phyloP scores from a whole-genome alignment of 129 eudicot genomes.

The Deinandra increscens region DNA sequence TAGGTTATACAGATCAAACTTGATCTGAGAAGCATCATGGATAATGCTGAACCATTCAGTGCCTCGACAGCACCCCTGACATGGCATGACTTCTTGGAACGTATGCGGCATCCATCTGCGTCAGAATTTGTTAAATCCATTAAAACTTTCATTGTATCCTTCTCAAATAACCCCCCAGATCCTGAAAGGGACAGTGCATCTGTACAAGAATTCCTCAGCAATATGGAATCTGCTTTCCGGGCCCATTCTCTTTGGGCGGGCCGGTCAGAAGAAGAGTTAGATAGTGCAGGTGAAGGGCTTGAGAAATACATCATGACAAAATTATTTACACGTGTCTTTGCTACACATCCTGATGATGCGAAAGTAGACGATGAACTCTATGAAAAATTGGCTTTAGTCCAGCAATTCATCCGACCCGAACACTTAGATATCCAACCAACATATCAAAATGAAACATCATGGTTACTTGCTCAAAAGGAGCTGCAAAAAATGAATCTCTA shows the following conservation, averaged over 20 bases:
- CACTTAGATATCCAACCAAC: slow-evolving; percentile 74
- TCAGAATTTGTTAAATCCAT: slow-evolving; percentile 80
- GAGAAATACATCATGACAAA: slow-evolving; percentile 97
- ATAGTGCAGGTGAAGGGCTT: slow-evolving; percentile 97
- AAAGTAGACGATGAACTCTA: slow-evolving; percentile 71
- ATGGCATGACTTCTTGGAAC: slow-evolving; percentile 93
- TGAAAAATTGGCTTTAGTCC: slow-evolving; percentile 77
- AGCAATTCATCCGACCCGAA: slow-evolving; percentile 88
- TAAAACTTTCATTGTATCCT: slow-evolving; percentile 86
- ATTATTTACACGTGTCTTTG: slow-evolving; percentile 72
- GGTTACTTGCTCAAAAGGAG: slow-evolving; percentile 98
- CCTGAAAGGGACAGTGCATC: slow-evolving; percentile 87
- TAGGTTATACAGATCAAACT: not conserved
- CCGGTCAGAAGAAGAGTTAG: slow-evolving; percentile 85
- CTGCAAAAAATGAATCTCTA: slow-evolving; percentile 84
- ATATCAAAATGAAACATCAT: slow-evolving; percentile 93
- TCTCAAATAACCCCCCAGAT: slow-evolving; percentile 70
- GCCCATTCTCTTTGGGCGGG: slow-evolving; percentile 94
- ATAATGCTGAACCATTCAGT: slow-evolving; percentile 60
- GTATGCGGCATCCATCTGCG: slow-evolving; percentile 89
- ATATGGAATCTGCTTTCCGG: slow-evolving; percentile 88
- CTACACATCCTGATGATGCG: slow-evolving; percentile 75
- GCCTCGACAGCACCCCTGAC: slow-evolving; percentile 84
- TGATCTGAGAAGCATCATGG: slow-evolving; percentile 40
- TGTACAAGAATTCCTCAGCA: slow-evolving; percentile 70